A percentile compares a stretch with the other conserved stretches of the same genome.
Evolutionary conservation across 202 grass and related monocot species (phyloP).

Genomic region (Tripidium arundinaceum): DNA sequence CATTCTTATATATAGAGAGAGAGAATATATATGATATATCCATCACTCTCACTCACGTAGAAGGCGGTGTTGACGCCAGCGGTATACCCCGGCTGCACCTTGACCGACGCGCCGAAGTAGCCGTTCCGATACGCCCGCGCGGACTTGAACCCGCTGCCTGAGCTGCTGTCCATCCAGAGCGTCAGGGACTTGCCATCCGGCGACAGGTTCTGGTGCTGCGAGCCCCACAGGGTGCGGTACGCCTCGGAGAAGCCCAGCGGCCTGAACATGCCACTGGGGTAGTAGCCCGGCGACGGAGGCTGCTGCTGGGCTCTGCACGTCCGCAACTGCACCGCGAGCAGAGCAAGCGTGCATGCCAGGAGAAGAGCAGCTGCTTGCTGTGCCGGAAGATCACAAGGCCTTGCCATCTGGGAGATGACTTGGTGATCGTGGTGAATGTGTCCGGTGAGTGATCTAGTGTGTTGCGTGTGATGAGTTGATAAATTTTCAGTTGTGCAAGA

Average conservation of each 20-base stretch:
- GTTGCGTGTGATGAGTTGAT: not conserved
- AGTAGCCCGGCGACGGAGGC: slow-evolving; percentile 56
- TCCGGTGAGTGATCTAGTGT: not conserved
- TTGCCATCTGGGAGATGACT: slow-evolving; percentile 2
- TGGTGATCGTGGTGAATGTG: not conserved
- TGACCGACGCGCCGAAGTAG: slow-evolving; percentile 55
- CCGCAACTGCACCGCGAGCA: slow-evolving; percentile 15
- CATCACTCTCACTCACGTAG: slow-evolving; percentile 41
- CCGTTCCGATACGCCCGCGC: slow-evolving; percentile 49
- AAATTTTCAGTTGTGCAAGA: not conserved
- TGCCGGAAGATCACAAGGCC: not conserved
- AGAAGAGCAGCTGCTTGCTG: not conserved
- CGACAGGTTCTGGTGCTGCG: slow-evolving; percentile 47
- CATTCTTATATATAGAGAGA: too few relatives aligned
- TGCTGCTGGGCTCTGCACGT: slow-evolving; percentile 25
- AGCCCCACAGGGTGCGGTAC: slow-evolving; percentile 52
- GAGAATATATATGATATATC: too few relatives aligned
- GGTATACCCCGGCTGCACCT: slow-evolving; percentile 57
- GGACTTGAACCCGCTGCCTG: slow-evolving; percentile 61
- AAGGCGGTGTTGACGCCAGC: slow-evolving; percentile 67
- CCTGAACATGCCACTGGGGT: slow-evolving; percentile 30
- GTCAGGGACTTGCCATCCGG: slow-evolving; percentile 41
- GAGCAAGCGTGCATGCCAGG: slow-evolving; percentile 13
- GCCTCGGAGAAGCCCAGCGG: slow-evolving; percentile 34
- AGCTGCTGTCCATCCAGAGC: slow-evolving; percentile 54